Conservation (phyloP, 164 flowering plant genomes). For the Chloranthus sessilifolius region DNA sequence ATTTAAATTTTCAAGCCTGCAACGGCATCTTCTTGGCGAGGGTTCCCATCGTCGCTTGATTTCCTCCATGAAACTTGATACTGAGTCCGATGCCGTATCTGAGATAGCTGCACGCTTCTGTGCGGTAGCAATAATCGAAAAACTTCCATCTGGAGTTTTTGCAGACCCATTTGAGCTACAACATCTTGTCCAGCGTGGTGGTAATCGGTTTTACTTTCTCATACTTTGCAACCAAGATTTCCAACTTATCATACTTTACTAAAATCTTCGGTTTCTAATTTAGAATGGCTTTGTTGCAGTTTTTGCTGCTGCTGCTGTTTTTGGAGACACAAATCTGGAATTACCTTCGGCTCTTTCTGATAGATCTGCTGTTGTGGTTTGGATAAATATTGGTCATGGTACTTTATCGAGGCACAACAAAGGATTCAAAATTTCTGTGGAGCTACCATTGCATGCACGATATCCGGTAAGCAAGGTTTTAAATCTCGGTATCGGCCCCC, state of each 20-base stretch:
- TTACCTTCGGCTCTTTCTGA: slow-evolving; percentile 69
- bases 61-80: slow-evolving; percentile 37
- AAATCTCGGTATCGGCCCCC: too few relatives aligned
- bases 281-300: slow-evolving; percentile 36
- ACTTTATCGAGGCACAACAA: slow-evolving; percentile 15
- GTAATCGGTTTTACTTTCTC: slow-evolving; percentile 24
- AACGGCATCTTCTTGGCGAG: slow-evolving; percentile 59
- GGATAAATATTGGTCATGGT: slow-evolving; percentile 34
- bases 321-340: slow-evolving; percentile 93
- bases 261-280: neutral
- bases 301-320: slow-evolving; percentile 54
- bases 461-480: slow-evolving; percentile 87
- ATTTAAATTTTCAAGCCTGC: slow-evolving; percentile 23
- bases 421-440: slow-evolving; percentile 37
- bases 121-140: slow-evolving; percentile 55
- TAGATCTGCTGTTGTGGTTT: slow-evolving; percentile 70
- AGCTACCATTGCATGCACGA: slow-evolving; percentile 82
- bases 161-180: slow-evolving; percentile 96
- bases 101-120: slow-evolving; percentile 30
- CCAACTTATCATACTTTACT: neutral
- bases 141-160: slow-evolving; percentile 76
- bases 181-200: slow-evolving; percentile 70
- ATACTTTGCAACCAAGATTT: neutral
- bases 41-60: slow-evolving; percentile 82
- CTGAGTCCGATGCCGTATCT: slow-evolving; percentile 16